Base-by-base conservation (phyloP, 352 stramenopile species). In the Blastocystis sp. region DNA sequence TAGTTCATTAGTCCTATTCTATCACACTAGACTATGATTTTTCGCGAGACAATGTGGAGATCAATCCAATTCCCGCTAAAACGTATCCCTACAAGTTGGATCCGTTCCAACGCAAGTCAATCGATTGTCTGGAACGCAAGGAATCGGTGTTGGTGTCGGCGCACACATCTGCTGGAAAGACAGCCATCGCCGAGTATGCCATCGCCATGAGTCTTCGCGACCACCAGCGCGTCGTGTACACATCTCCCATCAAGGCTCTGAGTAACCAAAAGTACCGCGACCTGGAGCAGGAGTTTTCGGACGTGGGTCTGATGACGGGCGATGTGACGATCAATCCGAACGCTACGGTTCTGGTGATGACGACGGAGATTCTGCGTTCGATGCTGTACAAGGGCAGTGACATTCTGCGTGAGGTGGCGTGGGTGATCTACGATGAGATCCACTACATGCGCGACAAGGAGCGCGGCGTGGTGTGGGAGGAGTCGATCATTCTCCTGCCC, bases 401-500 rank as follows among this genome's bases (percentile, higher is more conserved):
- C 81, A 89, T 98, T 11, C 97, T 99, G 92, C 91, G 96, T 51
- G 95, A 98, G 89, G 94, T 99, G 36, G 88, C 76, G 36, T 92
- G 88, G 87, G 95, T 99, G 3, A 97, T 99, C 88, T 99, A 97
- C 88, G 96, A 99, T 89, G 96, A 99, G 90, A 97, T 99, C 29
- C 96, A 99, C 89, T 99, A 99, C 91, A 98, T 99, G 94, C 89
- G 95, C 53, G 96, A 99, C 91, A 97, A 96, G 87, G 95, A 98
- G 88, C 92, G 95, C 51, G 95, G 95, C 73, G 95, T 98, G 11
- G 94, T 98, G 4, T 98, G 95, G 94, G 95, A 99, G 90, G 96
- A 99, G 87, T 94, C 90, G 87, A 99, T 99, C 88, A 98, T 99
- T 77, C 87, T 99, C 49, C 88, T 99, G 38, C 96, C 96, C 0